Base-by-base conservation (phyloP, 345 rosid genomes). In the Brassica juncea region DNA sequence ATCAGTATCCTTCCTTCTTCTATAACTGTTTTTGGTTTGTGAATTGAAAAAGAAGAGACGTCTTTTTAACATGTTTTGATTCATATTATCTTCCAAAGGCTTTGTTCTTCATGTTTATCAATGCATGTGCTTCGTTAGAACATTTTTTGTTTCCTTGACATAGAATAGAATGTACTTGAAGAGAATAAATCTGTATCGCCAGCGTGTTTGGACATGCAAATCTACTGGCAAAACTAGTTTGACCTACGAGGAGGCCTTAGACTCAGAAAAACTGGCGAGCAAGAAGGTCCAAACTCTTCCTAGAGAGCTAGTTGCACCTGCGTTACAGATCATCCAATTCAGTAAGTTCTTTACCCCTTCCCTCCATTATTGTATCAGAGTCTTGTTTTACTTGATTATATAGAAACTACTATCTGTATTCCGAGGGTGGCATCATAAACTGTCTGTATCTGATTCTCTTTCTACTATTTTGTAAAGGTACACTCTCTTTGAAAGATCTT, bases 161-260 rank as follows among this genome's bases (percentile, higher is more conserved):
- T 78, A 66, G 54, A 72, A 27, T 78, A 93, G 99, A 64, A 82
- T 82, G 55, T 95, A 90, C 84, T 79, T 95, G 91, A 89, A 88
- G 81, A 77, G 93, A 75, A 59, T 90, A 74, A 91, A 93, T 84
- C 83, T 95, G 62, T 95, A 95, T 73, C 91, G 89, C 39, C 87
- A 86, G 80, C 90, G 97, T 79, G 81, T 85, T 68, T 93, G 99
- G 99, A 86, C 87, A 37, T 93, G 99, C 79, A 88, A 87, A 85
- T 80, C 87, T 79, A 95, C 93, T 31, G 99, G 96, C 7, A 95
- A 90, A 85, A 72, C 86, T 66, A 85, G 90, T 85, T 77, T 95
- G 90, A 95, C 97, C 64, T 95, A 85, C 61, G 97, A 95, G 82
- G 99, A 91, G 90, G 98, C 99, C 65, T 83, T 93, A 89, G 89